Conservation (phyloP, 2,329 filamentous ascomycete genomes). For the Sarocladium oryzae region DNA sequence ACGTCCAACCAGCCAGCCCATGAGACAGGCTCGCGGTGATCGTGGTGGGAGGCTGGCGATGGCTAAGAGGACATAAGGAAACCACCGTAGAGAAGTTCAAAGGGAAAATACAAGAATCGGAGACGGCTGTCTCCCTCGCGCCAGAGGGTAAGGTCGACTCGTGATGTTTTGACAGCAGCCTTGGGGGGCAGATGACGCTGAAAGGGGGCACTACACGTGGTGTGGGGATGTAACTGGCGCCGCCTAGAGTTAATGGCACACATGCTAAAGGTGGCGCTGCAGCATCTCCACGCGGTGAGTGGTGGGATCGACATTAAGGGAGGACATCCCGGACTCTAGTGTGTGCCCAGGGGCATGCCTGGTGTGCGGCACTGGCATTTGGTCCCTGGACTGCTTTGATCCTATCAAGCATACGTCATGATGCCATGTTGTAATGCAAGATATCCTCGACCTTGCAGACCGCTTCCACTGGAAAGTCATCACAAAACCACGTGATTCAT, state of each 20-base stretch:
- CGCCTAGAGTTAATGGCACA: not conserved
- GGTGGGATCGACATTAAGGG: not conserved
- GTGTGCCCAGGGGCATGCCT: too few relatives aligned
- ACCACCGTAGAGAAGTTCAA: too few relatives aligned
- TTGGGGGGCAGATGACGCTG: not conserved
- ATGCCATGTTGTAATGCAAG: too few relatives aligned
- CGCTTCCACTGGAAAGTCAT: too few relatives aligned
- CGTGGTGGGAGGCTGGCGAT: not conserved
- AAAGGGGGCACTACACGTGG: not conserved
- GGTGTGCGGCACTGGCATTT: not conserved
- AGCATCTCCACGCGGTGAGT: not conserved
- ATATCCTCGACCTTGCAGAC: too few relatives aligned
- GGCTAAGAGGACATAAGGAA: too few relatives aligned
- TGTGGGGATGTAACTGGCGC: not conserved
- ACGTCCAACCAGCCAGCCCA: not conserved
- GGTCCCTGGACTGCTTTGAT: not conserved
- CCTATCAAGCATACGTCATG: not conserved
- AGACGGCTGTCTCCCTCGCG: not conserved
- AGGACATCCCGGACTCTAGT: not conserved
- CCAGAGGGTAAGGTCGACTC: not conserved
- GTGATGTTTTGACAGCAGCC: slow-evolving; percentile 4
- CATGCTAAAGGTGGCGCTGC: not conserved
- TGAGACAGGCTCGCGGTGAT: not conserved
- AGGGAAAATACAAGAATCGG: not conserved
- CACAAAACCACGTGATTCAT: too few relatives aligned